Percentiles rank a stretch among this genome's conserved stretches.
phyloP scores from a whole-genome alignment of 2,329 filamentous ascomycete species.

The Sporothrix variecibatus region DNA sequence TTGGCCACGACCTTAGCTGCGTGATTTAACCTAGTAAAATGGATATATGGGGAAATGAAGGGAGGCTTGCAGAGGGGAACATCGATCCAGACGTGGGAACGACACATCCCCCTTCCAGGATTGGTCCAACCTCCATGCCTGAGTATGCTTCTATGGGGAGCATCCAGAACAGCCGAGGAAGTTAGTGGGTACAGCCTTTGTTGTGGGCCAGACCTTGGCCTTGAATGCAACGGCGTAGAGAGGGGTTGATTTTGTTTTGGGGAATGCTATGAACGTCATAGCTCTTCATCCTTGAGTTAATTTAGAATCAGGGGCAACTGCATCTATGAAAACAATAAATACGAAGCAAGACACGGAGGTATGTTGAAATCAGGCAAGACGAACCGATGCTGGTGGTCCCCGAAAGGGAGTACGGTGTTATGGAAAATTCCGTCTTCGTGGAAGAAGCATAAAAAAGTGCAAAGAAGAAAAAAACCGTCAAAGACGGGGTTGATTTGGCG shows the following conservation, averaged over 20 bases:
- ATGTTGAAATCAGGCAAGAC: neutral
- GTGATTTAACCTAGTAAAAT: neutral
- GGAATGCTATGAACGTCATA: neutral
- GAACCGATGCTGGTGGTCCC: neutral
- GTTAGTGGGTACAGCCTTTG: neutral
- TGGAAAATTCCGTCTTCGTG: neutral
- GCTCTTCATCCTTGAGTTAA: neutral
- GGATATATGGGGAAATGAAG: slow-evolving; percentile 11
- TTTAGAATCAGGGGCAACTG: neutral
- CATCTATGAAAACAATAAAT: neutral
- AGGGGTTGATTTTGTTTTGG: neutral
- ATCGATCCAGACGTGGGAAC: neutral
- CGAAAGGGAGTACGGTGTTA: neutral
- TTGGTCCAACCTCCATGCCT: neutral
- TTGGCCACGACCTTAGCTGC: neutral
- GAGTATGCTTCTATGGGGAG: neutral
- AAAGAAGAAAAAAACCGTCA: neutral
- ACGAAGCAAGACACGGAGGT: neutral
- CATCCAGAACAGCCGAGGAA: neutral
- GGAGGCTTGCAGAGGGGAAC: neutral
- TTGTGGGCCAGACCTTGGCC: neutral
- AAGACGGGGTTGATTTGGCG: neutral
- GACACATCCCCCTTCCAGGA: neutral
- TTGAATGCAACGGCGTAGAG: neutral
- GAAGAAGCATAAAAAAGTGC: neutral